Conservation (phyloP, 2,329 filamentous ascomycete species). For the Leptographium radiaticola region DNA sequence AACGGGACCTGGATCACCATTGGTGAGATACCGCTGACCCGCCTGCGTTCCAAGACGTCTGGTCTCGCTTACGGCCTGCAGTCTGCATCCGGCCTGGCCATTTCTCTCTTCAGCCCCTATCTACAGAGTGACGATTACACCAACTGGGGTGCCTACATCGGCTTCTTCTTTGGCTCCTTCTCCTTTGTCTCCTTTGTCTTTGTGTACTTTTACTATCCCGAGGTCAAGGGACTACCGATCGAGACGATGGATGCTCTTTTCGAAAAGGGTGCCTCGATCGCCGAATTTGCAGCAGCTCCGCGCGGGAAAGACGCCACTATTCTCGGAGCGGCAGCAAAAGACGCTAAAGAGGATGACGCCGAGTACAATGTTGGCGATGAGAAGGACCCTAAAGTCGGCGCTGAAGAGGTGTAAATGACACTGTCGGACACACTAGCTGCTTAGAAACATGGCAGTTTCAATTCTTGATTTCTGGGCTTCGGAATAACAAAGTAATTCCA, state of each 20-base stretch:
- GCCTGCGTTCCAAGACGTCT: constrained; percentile 4
- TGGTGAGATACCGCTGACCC: constrained; percentile 3
- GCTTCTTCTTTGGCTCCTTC: constrained; percentile 2
- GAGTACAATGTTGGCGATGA: background rate
- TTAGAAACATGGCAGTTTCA: background rate
- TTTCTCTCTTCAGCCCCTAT: constrained; percentile 1
- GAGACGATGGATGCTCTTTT: background rate
- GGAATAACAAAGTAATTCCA: background rate
- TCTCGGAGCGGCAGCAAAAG: background rate
- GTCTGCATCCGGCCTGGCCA: background rate
- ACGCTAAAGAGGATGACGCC: background rate
- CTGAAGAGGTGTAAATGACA: background rate
- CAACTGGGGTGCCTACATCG: constrained; percentile 4
- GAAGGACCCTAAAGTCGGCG: background rate
- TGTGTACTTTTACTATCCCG: constrained; percentile 2
- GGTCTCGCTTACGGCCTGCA: constrained; percentile 1
- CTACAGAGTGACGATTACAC: constrained; percentile 3
- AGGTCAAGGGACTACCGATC: constrained; percentile 1
- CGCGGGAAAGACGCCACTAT: background rate
- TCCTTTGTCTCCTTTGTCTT: background rate
- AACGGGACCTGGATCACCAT: constrained; percentile 1
- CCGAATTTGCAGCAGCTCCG: background rate
- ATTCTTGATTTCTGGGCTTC: too few relatives aligned
- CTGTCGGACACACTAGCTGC: background rate
- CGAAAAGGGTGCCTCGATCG: background rate